Evolutionary conservation across 192 early-diverging fungal species (phyloP).

Genomic region (Paraglomus brasilianum): DNA sequence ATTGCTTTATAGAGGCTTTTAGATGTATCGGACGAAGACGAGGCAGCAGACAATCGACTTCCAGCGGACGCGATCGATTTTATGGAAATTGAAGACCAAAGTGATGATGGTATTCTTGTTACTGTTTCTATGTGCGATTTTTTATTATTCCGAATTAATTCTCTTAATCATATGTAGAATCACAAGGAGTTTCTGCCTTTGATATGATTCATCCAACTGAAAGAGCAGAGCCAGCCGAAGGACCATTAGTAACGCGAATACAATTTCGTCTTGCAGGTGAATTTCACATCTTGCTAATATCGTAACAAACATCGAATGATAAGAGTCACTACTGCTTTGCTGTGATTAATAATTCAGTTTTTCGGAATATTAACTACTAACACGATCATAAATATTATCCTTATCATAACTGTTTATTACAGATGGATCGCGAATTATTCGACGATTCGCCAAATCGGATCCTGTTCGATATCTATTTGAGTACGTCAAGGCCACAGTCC

Average conservation of each 20-base stretch:
- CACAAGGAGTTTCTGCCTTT: not conserved
- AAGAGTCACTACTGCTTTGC: too few species aligned
- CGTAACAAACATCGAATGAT: too few species aligned
- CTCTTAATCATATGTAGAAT: not conserved
- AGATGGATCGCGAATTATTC: slow-evolving; percentile 76
- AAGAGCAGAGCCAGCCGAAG: not conserved
- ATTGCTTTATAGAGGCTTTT: slow-evolving; percentile 57
- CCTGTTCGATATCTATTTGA: slow-evolving; percentile 78
- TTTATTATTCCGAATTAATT: not conserved
- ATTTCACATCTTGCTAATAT: too few species aligned
- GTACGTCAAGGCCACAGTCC: slow-evolving; percentile 72
- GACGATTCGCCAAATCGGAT: slow-evolving; percentile 73
- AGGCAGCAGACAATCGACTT: not conserved
- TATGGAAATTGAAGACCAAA: slow-evolving; percentile 28
- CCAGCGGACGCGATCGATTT: not conserved
- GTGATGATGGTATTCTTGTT: slow-evolving; percentile 8
- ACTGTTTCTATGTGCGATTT: not conserved
- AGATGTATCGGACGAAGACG: slow-evolving; percentile 28
- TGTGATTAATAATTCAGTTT: too few species aligned
- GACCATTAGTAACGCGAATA: slow-evolving; percentile 3
- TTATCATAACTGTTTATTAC: not conserved
- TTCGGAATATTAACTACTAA: too few species aligned
- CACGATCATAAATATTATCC: not conserved
- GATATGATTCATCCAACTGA: slow-evolving; percentile 23
- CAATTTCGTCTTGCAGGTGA: slow-evolving; percentile 27